phyloP scores from a whole-genome alignment of 768 basidiomycete genomes.

The Trametes gibbosa region DNA sequence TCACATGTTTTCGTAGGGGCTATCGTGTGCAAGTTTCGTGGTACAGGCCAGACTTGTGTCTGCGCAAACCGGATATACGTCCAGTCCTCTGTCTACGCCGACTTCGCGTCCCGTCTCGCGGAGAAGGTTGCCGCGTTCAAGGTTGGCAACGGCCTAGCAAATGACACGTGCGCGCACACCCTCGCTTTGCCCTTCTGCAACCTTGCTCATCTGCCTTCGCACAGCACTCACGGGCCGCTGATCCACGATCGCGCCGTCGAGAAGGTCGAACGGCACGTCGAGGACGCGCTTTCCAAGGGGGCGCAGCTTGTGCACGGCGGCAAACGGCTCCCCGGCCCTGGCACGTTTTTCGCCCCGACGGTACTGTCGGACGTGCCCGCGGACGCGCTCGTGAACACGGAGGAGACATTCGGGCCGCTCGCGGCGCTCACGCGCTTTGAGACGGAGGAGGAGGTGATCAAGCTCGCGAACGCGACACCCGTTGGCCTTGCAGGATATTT shows the following conservation, averaged over 20 bases:
- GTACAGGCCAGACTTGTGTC: conserved; percentile 80
- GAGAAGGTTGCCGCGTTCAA: conserved; percentile 83
- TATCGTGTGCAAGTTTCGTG: conserved; percentile 76
- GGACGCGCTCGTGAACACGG: conserved; percentile 61
- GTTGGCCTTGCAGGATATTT: conserved; percentile 95
- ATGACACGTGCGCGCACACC: conserved; percentile 53
- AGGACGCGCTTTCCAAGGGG: conserved; percentile 82
- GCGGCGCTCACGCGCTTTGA: conserved; percentile 87
- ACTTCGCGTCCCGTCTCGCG: conserved; percentile 84
- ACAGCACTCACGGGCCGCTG: conserved; percentile 90
- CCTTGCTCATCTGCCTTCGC: background rate
- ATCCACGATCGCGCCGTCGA: conserved; percentile 84
- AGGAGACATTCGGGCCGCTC: conserved; percentile 96
- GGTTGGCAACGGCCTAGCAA: conserved; percentile 83
- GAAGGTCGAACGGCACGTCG: conserved; percentile 84
- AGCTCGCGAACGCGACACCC: conserved; percentile 77
- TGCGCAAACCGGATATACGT: conserved; percentile 93
- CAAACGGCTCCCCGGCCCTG: conserved; percentile 53
- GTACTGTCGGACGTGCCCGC: conserved; percentile 81
- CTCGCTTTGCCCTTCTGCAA: background rate
- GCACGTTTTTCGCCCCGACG: conserved; percentile 82
- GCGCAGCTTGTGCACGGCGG: conserved; percentile 93
- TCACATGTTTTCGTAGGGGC: conserved; percentile 47
- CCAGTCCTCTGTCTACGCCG: conserved; percentile 87
- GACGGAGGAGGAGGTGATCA: conserved; percentile 90